Evolutionary conservation across 495 filamentous ascomycete genomes (phyloP).

Genomic region (Neurospora hispaniola): DNA sequence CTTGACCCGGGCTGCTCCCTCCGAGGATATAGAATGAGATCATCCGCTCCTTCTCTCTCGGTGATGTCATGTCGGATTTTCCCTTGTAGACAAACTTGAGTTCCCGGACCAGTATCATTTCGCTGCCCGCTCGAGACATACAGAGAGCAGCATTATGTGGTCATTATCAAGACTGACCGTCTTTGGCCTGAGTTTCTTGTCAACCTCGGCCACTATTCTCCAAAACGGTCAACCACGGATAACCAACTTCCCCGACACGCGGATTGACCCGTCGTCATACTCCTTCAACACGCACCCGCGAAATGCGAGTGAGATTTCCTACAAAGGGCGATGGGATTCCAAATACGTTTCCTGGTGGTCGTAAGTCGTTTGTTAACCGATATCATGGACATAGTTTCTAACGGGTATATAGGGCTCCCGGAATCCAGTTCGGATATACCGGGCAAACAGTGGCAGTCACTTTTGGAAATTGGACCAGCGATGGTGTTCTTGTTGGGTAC

Average conservation of each 20-base stretch:
- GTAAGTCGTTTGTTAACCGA: conserved; percentile 23
- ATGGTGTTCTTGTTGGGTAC: conserved; percentile 50
- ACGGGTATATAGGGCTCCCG: conserved; percentile 36
- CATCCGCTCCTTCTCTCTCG: not conserved
- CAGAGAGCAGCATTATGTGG: conserved; percentile 5
- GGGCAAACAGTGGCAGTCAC: conserved; percentile 52
- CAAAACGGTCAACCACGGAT: conserved; percentile 50
- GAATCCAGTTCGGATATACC: conserved; percentile 54
- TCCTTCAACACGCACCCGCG: conserved; percentile 41
- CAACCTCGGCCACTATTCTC: conserved; percentile 39
- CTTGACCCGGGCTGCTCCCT: not conserved
- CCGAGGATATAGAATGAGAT: not conserved
- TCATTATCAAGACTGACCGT: conserved; percentile 15
- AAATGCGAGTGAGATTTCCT: conserved; percentile 50
- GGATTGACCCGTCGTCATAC: conserved; percentile 27
- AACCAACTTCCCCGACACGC: conserved; percentile 38
- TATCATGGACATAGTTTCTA: not conserved
- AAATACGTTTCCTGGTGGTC: conserved; percentile 57
- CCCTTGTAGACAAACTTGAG: not conserved
- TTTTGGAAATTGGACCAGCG: conserved; percentile 47
- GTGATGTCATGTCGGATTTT: not conserved
- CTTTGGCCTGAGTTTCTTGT: conserved; percentile 15
- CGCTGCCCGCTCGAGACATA: not conserved
- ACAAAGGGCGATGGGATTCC: conserved; percentile 61
- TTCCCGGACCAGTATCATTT: not conserved